Evolutionary conservation across 768 basidiomycete species (phyloP).

Genomic region (Peribolospora kevripleyi): DNA sequence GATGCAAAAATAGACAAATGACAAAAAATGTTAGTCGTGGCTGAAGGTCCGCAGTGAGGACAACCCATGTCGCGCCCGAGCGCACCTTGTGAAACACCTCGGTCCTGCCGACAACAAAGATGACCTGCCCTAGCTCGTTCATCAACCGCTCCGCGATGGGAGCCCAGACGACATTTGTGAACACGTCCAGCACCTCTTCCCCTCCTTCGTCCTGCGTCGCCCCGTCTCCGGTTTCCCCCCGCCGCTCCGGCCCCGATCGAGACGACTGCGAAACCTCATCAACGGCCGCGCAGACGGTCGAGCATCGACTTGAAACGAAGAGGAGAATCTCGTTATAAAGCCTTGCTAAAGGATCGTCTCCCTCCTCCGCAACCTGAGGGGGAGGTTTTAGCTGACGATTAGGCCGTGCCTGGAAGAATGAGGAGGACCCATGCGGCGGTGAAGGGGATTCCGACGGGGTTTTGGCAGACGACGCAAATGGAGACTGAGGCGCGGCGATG

Average conservation of each 20-base stretch:
- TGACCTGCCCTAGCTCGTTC: conserved; percentile 51
- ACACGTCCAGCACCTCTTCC: conserved; percentile 41
- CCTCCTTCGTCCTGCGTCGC: conserved; percentile 6
- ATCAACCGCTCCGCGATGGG: conserved; percentile 57
- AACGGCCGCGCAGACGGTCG: not conserved
- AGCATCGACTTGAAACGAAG: conserved; percentile 32
- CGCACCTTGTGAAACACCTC: conserved; percentile 66
- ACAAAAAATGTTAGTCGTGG: not conserved
- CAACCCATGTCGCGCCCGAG: not conserved
- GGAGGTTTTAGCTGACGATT: not conserved
- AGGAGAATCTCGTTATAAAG: conserved; percentile 60
- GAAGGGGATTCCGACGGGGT: not conserved
- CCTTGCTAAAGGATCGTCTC: conserved; percentile 41
- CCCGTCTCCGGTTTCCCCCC: not conserved
- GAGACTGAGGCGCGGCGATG: not conserved
- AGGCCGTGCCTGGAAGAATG: not conserved
- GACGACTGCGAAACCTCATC: conserved; percentile 6
- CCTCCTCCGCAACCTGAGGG: conserved; percentile 25
- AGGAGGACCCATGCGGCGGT: not conserved
- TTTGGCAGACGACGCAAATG: not conserved
- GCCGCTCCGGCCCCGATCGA: not conserved
- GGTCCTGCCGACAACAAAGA: conserved; percentile 82
- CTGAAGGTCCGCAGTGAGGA: not conserved
- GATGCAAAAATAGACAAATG: not conserved
- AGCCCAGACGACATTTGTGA: conserved; percentile 72